Evolutionary conservation across 202 grass and related monocot species (phyloP).

Genomic region (Digitaria exilis): DNA sequence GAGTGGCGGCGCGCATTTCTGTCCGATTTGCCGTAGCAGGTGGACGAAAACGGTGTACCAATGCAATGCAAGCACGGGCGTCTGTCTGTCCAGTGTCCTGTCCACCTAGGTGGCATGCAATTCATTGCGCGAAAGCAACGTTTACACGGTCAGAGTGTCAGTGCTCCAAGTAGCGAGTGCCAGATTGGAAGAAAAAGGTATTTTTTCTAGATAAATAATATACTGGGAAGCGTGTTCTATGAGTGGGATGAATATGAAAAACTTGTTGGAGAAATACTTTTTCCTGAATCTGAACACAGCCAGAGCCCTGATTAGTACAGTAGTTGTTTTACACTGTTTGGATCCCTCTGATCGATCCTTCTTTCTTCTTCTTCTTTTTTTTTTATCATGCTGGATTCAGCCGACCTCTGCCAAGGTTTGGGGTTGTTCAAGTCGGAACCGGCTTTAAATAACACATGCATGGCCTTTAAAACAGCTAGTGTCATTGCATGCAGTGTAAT

Average conservation of each 20-base stretch:
- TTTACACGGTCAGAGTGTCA: background rate
- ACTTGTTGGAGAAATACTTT: no score
- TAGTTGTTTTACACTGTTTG: no score
- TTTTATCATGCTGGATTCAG: no score
- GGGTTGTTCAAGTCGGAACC: background rate
- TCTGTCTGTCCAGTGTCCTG: background rate
- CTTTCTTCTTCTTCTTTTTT: no score
- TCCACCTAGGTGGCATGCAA: background rate
- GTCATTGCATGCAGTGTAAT: conserved; percentile 12
- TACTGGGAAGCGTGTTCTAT: no score
- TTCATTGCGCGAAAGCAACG: conserved; percentile 21
- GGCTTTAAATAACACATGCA: conserved; percentile 7
- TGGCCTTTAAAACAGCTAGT: background rate
- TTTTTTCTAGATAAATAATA: no score
- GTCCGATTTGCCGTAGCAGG: background rate
- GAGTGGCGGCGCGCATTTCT: background rate
- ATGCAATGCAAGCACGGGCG: background rate
- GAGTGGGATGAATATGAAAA: no score
- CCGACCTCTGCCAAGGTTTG: background rate
- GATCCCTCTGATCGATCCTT: no score
- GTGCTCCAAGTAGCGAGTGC: background rate
- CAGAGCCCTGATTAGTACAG: no score
- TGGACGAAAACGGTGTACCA: background rate
- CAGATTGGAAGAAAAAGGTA: no score
- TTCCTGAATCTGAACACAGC: no score